Conservation (phyloP, 148 eudicot species). For the Drosera capensis region DNA sequence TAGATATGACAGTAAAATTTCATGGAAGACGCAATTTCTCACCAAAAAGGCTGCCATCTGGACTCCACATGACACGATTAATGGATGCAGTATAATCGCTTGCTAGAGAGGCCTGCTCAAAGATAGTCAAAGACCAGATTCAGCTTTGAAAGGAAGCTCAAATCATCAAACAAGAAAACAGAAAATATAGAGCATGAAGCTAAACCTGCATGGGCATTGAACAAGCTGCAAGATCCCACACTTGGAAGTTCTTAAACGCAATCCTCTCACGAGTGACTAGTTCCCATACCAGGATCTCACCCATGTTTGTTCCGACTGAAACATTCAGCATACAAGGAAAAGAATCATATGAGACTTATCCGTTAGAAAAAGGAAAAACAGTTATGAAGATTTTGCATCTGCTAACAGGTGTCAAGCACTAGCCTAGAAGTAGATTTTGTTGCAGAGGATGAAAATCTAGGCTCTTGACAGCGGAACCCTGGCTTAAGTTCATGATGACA, state of each 20-base stretch:
- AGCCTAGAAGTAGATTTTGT: conserved; percentile 75
- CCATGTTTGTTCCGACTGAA: conserved; percentile 72
- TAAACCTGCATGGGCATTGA: conserved; percentile 65
- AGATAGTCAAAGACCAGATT: conserved; percentile 2
- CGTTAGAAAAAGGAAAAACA: neutral
- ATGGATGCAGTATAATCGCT: conserved; percentile 51
- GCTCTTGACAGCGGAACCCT: conserved; percentile 82
- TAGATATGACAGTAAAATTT: neutral
- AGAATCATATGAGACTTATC: neutral
- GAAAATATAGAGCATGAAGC: neutral
- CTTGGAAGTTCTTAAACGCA: conserved; percentile 60
- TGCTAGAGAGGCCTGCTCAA: conserved; percentile 36
- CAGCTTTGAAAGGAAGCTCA: neutral
- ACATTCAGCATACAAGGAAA: conserved; percentile 6
- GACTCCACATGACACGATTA: conserved; percentile 74
- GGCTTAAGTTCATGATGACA: conserved; percentile 56
- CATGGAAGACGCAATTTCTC: conserved; percentile 3
- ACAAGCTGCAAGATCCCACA: conserved; percentile 53
- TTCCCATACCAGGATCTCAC: conserved; percentile 86
- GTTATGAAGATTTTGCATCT: no score
- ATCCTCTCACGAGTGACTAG: conserved; percentile 59
- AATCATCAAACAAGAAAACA: conserved; percentile 3
- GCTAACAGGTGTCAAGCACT: conserved; percentile 11
- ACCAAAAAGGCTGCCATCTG: conserved; percentile 71
- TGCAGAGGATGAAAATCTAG: conserved; percentile 87